phyloP scores from a whole-genome alignment of 331 rosid species.

The Quercus phellos region DNA sequence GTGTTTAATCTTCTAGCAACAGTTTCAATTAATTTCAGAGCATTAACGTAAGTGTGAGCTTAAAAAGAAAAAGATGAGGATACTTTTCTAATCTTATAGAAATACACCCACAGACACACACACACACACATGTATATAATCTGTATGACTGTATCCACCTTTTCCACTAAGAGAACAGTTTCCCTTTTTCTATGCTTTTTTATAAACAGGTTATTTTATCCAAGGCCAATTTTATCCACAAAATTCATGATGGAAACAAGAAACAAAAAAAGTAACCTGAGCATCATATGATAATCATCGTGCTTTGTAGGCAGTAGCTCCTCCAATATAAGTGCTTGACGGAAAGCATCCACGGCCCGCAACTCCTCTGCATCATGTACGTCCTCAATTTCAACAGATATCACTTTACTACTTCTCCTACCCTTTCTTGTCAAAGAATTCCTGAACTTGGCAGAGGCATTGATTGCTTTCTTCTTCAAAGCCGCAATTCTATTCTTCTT shows the following conservation, averaged over 20 bases:
- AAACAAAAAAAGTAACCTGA: slow-evolving; percentile 42
- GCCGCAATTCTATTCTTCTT: slow-evolving; percentile 39
- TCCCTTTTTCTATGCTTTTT: neutral
- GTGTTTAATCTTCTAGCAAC: neutral
- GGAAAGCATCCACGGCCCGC: slow-evolving; percentile 66
- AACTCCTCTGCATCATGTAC: slow-evolving; percentile 64
- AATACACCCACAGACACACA: neutral
- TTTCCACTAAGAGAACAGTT: neutral
- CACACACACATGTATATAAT: neutral
- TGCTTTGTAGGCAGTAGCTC: slow-evolving; percentile 75
- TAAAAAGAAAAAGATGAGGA: neutral
- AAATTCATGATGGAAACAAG: neutral
- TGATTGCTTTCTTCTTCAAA: slow-evolving; percentile 56
- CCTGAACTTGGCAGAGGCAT: slow-evolving; percentile 62
- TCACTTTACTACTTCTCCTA: slow-evolving; percentile 73
- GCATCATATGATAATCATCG: slow-evolving; percentile 88
- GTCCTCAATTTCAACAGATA: slow-evolving; percentile 76
- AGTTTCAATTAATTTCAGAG: neutral
- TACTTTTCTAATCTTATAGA: neutral
- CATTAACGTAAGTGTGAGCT: neutral
- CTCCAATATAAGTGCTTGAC: slow-evolving; percentile 65
- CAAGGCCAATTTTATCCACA: neutral
- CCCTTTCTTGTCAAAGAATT: slow-evolving; percentile 52
- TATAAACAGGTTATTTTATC: neutral
- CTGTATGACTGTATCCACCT: too few species aligned